These are phyloP conservation scores for Suhomyces maxii DNA, from an alignment of 1,139 yeast genomes.

Conservation along the genomic window DNA sequence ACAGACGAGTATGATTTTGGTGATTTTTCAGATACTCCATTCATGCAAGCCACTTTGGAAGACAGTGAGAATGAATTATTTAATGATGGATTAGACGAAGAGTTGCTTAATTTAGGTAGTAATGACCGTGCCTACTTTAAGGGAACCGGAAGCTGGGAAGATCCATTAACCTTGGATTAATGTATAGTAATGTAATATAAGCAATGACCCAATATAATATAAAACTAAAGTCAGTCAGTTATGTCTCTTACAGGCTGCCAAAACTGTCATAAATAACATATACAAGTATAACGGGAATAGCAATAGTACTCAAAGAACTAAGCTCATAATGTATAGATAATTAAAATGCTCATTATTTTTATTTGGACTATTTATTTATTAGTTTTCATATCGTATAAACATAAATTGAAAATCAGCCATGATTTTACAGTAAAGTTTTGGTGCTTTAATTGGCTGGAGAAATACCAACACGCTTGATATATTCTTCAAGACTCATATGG, in stretches of 20 bases:
- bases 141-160: constrained; percentile 43
- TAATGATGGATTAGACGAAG: constrained; percentile 27
- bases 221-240: too few relatives aligned
- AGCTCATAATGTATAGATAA: too few relatives aligned
- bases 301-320: too few relatives aligned
- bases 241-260: too few relatives aligned
- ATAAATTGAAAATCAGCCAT: too few relatives aligned
- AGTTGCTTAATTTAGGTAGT: constrained; percentile 10
- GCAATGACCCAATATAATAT: neutral
- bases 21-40: neutral
- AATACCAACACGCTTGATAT: constrained; percentile 21
- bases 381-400: neutral
- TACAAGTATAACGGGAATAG: too few relatives aligned
- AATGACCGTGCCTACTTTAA: constrained; percentile 5
- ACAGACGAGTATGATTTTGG: neutral
- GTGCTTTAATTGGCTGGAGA: constrained; percentile 13
- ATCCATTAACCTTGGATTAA: constrained; percentile 36
- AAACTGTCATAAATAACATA: neutral
- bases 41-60: constrained; percentile 3
- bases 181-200: constrained; percentile 1
- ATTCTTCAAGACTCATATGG: constrained; percentile 26
- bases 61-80: constrained; percentile 13
- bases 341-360: too few relatives aligned
- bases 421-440: too few relatives aligned
- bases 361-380: neutral